A percentile compares a stretch with the other conserved stretches of the same genome.
Evolutionary conservation across 192 early-diverging fungal species (phyloP).

Genomic region (Borealophlyctis nickersoniae): DNA sequence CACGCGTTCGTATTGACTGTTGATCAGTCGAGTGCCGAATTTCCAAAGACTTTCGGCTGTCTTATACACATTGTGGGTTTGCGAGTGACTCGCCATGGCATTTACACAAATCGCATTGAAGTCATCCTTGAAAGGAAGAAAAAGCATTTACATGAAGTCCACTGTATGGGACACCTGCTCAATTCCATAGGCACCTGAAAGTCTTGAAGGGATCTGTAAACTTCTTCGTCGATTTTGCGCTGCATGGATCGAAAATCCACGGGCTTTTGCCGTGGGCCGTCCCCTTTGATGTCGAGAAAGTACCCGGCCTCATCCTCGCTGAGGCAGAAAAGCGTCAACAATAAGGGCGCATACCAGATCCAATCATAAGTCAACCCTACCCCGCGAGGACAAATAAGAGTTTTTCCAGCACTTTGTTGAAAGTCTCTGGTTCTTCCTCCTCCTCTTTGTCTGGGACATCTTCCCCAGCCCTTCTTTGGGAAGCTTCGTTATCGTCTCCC

Average conservation of each 20-base stretch:
- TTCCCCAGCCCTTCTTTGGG: too few species aligned
- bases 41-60: neutral
- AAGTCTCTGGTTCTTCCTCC: too few species aligned
- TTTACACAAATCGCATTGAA: constrained; percentile 16
- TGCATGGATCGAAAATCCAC: constrained; percentile 19
- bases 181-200: too few species aligned
- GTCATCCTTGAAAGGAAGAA: too few species aligned
- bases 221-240: constrained; percentile 4
- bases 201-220: constrained; percentile 5
- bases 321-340: neutral
- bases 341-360: neutral
- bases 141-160: too few species aligned
- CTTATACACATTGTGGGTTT: constrained; percentile 2
- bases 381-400: constrained; percentile 15
- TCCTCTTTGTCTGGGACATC: too few species aligned
- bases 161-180: too few species aligned
- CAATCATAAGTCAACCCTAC: constrained; percentile 10
- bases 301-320: constrained; percentile 25
- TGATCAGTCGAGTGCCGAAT: constrained; percentile 23
- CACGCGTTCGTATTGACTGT: constrained; percentile 17
- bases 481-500: too few species aligned
- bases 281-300: constrained; percentile 23
- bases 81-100: constrained; percentile 6
- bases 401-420: too few species aligned
- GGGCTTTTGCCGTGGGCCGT: too few species aligned